phyloP scores from a whole-genome alignment of 495 filamentous ascomycete species.

The Achaetomiella virescens region DNA sequence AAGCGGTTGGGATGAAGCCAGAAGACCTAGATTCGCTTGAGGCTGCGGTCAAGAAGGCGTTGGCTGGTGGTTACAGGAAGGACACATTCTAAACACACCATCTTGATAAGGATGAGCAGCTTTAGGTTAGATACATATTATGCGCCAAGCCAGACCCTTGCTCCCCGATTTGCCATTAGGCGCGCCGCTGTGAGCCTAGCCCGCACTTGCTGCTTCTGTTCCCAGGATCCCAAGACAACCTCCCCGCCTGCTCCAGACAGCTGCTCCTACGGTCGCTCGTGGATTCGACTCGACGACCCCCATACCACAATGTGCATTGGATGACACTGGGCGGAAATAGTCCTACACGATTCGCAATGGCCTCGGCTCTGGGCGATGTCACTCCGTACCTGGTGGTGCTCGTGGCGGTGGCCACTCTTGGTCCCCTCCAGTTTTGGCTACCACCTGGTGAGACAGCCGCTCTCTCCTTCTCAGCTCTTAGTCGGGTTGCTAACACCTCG shows the following conservation, averaged over 20 bases:
- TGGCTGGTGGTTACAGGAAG: slow-evolving; percentile 30
- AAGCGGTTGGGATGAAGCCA: slow-evolving; percentile 42
- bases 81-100: slow-evolving; percentile 23
- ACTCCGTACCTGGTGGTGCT: slow-evolving; percentile 62
- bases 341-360: slow-evolving; percentile 20
- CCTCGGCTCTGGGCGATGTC: slow-evolving; percentile 35
- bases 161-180: too few species aligned
- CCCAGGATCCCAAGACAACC: neutral
- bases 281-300: neutral
- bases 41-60: slow-evolving; percentile 36
- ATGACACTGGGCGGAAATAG: neutral
- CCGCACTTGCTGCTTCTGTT: neutral
- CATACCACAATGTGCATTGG: neutral
- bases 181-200: too few species aligned
- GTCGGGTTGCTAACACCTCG: slow-evolving; percentile 18
- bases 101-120: too few species aligned
- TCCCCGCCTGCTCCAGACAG: neutral
- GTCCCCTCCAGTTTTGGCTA: slow-evolving; percentile 90
- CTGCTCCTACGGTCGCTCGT: neutral
- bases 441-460: slow-evolving; percentile 62
- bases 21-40: slow-evolving; percentile 45
- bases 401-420: slow-evolving; percentile 60
- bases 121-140: too few species aligned
- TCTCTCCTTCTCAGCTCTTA: neutral
- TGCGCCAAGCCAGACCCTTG: too few species aligned